Base-by-base conservation (phyloP, 1,139 yeast species). In the Scheffersomyces stambukii region DNA sequence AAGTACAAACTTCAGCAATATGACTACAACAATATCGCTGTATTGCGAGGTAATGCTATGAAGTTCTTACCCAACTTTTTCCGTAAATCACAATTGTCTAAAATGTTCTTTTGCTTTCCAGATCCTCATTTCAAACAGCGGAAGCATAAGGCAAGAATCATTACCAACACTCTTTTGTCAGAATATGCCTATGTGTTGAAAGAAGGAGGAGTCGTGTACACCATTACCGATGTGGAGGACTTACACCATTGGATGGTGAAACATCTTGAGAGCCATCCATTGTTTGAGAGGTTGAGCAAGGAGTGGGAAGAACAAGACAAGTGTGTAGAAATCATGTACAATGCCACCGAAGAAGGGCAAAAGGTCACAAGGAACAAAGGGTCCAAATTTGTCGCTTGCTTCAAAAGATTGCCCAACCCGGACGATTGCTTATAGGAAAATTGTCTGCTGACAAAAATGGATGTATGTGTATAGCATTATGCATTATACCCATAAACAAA, bases 81-180 rank as follows among this genome's bases (percentile, higher is more conserved):
- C 61, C 64, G 70, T 33, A 80, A 81, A 54, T 79, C 80, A 5
- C 93, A 84, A 54, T 64, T 91, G 31, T 76, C 81, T 21, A 91
- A 91, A 65, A 84, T 91, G 77, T 91, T 91, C 59, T 91, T 93
- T 64, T 93, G 98, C 58, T 91, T 91, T 72, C 99, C 99, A 12
- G 99, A 91, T 58, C 99, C 99, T 9, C 98, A 93, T 57, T 91
- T 91, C 67, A 91, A 91, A 53, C 95, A 86, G 56, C 74, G 98
- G 48, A 91, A 91, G 55, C 98, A 93, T 60, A 91, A 91, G 65
- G 97, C 97, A 6, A 74, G 99, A 64, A 91, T 91, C 47, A 77
- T 91, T 41, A 89, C 98, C 36, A 80, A 77, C 37, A 91, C 97
- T 1, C 64, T 91, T 38, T 67, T 88, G 34, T 75, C 93, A 19